Percentiles rank a stretch among this genome's conserved stretches.
Evolutionary conservation across 306 rosid species (phyloP).

Genomic region (Castanopsis chinensis): DNA sequence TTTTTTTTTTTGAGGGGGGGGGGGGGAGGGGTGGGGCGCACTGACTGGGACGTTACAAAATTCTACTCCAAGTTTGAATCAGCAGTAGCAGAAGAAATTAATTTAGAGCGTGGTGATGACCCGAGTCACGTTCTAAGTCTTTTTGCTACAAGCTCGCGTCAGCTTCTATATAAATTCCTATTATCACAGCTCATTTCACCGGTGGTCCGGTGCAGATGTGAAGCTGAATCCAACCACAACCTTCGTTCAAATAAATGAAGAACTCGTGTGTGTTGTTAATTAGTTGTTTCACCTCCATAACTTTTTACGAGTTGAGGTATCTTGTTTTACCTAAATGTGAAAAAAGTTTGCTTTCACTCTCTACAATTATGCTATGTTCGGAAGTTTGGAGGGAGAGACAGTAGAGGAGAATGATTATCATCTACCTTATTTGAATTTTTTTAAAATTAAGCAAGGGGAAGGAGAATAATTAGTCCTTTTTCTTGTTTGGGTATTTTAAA

Average conservation of each 20-base stretch:
- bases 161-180: neutral
- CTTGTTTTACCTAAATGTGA: too few relatives aligned
- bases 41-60: neutral
- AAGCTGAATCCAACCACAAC: constrained; percentile 24
- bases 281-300: too few relatives aligned
- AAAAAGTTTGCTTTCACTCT: too few relatives aligned
- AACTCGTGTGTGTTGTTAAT: neutral
- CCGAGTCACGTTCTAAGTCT: neutral
- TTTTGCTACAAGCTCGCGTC: constrained; percentile 24
- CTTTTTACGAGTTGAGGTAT: too few relatives aligned
- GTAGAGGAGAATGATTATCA: fast-evolving
- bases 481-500: too few relatives aligned
- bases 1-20: too few relatives aligned
- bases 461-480: too few relatives aligned
- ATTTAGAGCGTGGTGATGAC: neutral
- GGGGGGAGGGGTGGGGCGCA: too few relatives aligned
- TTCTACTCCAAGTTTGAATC: constrained; percentile 21
- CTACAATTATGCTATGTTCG: too few relatives aligned
- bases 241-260: constrained; percentile 16
- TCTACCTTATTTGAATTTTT: fast-evolving
- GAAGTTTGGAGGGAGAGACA: too few relatives aligned
- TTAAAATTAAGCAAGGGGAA: too few relatives aligned
- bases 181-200: constrained; percentile 29
- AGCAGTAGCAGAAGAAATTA: neutral
- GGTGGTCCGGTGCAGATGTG: constrained; percentile 39